Base-by-base conservation (phyloP, 805 yeast genomes). In the Saturnispora galanensis region DNA sequence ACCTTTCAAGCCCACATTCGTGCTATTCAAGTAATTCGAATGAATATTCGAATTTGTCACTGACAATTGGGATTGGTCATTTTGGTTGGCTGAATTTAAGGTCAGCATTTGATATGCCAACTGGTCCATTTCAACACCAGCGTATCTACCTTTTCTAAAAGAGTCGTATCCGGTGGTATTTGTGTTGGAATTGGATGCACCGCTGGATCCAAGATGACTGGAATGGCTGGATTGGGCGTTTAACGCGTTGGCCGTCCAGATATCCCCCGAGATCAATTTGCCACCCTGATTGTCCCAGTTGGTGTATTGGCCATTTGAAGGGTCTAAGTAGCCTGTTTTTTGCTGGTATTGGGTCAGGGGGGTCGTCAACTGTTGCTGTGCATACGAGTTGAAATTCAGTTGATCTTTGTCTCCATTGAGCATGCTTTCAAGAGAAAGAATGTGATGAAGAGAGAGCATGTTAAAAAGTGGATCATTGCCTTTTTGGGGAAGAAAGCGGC, bases 71-170 rank as follows among this genome's bases (percentile, higher is more conserved):
- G 52, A 49, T 6, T 52, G 33, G 17, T 49, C 44, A 11, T 51
- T 47, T 9, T 34, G 37, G 15, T 12, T 38, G 15, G 3, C 34
- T 26, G 53, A 33, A 34, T 51, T 48, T 43, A 58, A 35, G n/a
- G 56, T 54, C 55, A 58, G 42, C 41, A 57, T 40, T 35, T 58
- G 62, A 30, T 49, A 47, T 6, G 61, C 50, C 45, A 58, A 42
- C n/a, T 56, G 52, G 40, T 57, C 62, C 51, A 57, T 56, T 39
- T 57, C 62, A 29, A 50, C 53, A 38, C 46, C 54, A 13, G 53
- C 40, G 31, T 51, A 42, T 26, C 44, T 13, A 39, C 56, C 38
- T 36, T 44, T 42, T 35, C 37, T 40, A 16, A 30, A 38, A 4
- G 13, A 16, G 15, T 38, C 26, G 26, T 21, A 21, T 5, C 26